Percentiles rank a stretch among this genome's conserved stretches.
These are phyloP conservation scores for Aureobasidium namibiae DNA, from an alignment of 2,329 filamentous ascomycete species.

Conservation along the genomic window DNA sequence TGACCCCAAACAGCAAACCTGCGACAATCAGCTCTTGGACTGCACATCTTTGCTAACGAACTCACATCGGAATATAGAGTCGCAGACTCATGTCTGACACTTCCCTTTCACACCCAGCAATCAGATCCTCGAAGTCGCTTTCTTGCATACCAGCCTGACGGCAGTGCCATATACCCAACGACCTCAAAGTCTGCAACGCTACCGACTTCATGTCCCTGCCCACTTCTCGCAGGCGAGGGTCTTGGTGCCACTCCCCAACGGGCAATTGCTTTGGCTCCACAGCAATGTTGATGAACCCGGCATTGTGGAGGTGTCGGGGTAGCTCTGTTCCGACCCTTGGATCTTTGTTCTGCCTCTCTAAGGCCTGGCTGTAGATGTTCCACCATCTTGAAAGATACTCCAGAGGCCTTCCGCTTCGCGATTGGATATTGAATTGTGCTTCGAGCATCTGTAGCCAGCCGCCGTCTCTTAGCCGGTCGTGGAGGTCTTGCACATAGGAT, in stretches of 20 bases:
- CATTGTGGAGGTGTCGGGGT: conserved; percentile 6
- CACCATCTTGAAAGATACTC: conserved; percentile 36
- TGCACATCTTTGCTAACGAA: not conserved
- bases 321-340: conserved; percentile 12
- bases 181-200: conserved; percentile 9
- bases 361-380: conserved; percentile 26
- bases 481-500: conserved; percentile 68
- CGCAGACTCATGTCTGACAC: conserved; percentile 6
- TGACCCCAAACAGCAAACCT: conserved; percentile 13
- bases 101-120: conserved; percentile 10
- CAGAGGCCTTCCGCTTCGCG: conserved; percentile 70
- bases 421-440: conserved; percentile 77
- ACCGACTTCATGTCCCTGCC: conserved; percentile 6
- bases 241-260: conserved; percentile 13
- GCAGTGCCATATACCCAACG: conserved; percentile 15
- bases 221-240: not conserved
- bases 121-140: conserved; percentile 9
- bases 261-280: not conserved
- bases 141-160: conserved; percentile 9
- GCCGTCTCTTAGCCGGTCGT: conserved; percentile 59
- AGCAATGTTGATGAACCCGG: conserved; percentile 7
- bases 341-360: conserved; percentile 19
- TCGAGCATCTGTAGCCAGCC: conserved; percentile 90
- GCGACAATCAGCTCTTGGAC: not conserved
- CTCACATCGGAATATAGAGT: conserved; percentile 15